Percentiles rank a stretch among this genome's conserved stretches.
Conservation (phyloP, 2,329 filamentous ascomycete species). For the Phialocephala sp. region DNA sequence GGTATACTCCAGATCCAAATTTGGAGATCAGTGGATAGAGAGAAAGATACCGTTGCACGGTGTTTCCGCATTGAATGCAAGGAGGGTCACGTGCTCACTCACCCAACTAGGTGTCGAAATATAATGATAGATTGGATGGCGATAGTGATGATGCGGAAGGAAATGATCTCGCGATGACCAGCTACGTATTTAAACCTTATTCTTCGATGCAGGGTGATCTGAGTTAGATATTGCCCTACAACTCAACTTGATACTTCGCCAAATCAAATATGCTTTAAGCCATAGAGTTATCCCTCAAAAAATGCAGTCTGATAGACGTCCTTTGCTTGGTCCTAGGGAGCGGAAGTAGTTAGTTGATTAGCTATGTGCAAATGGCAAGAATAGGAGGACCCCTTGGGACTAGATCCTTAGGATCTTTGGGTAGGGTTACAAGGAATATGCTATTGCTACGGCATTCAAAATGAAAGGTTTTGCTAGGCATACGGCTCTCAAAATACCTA, state of each 20-base stretch:
- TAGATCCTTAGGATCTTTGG: conserved; percentile 26
- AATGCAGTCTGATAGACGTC: conserved; percentile 1
- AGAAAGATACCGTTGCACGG: no score
- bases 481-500: conserved; percentile 18
- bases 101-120: no score
- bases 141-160: no score
- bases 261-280: conserved; percentile 26
- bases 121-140: no score
- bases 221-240: conserved; percentile 24
- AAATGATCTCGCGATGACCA: conserved; percentile 22
- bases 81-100: no score
- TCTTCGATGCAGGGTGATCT: conserved; percentile 21
- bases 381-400: conserved; percentile 20
- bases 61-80: no score
- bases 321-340: conserved; percentile 20
- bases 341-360: conserved; percentile 29
- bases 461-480: conserved; percentile 27
- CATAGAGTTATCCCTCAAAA: conserved; percentile 30
- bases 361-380: conserved; percentile 24
- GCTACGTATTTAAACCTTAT: conserved; percentile 25
- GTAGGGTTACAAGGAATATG: conserved; percentile 22
- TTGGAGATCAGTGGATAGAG: no score
- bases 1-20: no score
- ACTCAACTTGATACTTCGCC: conserved; percentile 12
- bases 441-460: conserved; percentile 26